Evolutionary conservation across 345 rosid genomes (phyloP).

Genomic region (Corchorus capsularis): DNA sequence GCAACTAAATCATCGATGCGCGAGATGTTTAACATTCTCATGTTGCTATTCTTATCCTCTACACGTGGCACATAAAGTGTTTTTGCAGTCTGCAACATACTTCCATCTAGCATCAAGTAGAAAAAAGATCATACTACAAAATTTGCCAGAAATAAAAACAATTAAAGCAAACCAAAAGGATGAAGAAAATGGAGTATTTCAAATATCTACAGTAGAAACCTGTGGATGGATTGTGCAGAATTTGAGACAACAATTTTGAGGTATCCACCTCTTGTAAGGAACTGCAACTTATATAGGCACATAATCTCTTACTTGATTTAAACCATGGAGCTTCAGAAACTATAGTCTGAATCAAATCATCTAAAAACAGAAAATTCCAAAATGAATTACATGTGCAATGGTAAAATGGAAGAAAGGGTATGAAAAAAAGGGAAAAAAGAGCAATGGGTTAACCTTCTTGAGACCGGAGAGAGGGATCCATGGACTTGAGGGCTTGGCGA

Average conservation of each 20-base stretch:
- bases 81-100: constrained; percentile 36
- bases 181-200: background rate
- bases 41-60: constrained; percentile 89
- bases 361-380: constrained; percentile 32
- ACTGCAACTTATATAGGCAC: constrained; percentile 88
- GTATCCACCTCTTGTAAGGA: constrained; percentile 88
- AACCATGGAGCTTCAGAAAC: constrained; percentile 87
- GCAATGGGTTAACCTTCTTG: constrained; percentile 53
- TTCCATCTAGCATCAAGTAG: constrained; percentile 36
- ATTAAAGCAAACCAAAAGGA: background rate
- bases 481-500: constrained; percentile 71
- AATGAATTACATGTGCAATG: background rate
- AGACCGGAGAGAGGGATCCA: constrained; percentile 74
- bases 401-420: constrained; percentile 4
- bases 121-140: background rate
- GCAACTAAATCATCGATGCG: constrained; percentile 74
- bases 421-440: too few species aligned
- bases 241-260: constrained; percentile 50
- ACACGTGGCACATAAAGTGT: constrained; percentile 90
- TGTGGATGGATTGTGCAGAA: constrained; percentile 47
- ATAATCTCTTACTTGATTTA: constrained; percentile 66
- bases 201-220: constrained; percentile 24
- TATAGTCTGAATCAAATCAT: constrained; percentile 64
- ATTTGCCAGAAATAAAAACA: background rate
- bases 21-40: constrained; percentile 84